These are phyloP conservation scores for Deinandra increscens DNA, from an alignment of 129 eudicot genomes.

Conservation along the genomic window DNA sequence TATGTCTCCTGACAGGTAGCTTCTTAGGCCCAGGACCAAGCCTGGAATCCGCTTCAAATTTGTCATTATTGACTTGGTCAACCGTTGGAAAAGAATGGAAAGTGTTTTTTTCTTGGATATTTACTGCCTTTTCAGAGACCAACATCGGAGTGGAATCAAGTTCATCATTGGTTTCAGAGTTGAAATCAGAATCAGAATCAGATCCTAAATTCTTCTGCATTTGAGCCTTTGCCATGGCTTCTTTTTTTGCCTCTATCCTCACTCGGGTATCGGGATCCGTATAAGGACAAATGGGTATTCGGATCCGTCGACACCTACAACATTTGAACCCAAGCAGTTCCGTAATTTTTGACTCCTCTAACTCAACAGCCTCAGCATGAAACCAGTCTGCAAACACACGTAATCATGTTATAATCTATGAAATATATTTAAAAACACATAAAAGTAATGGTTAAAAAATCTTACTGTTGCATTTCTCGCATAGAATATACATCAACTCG, in stretches of 20 bases:
- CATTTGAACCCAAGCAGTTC: conserved; percentile 79
- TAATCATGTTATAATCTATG: conserved; percentile 5
- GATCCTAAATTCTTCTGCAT: conserved; percentile 33
- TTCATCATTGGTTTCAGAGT: conserved; percentile 32
- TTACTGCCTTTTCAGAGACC: conserved; percentile 29
- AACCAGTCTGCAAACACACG: conserved; percentile 67
- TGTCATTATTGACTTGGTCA: conserved; percentile 40
- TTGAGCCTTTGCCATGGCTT: conserved; percentile 28
- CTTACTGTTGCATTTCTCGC: conserved; percentile 75
- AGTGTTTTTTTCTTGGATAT: conserved; percentile 43
- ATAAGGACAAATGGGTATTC: conserved; percentile 70
- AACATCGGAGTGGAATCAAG: conserved; percentile 34
- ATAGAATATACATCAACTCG: conserved; percentile 66
- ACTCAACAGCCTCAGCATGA: conserved; percentile 85
- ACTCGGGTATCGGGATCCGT: conserved; percentile 37
- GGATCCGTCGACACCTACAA: conserved; percentile 79
- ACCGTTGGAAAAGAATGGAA: conserved; percentile 43
- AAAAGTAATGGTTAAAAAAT: background rate
- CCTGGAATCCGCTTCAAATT: conserved; percentile 34
- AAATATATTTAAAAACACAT: background rate
- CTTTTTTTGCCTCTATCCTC: conserved; percentile 41
- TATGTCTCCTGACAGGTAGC: conserved; percentile 73
- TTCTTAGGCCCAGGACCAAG: conserved; percentile 55
- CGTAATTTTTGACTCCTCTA: conserved; percentile 57
- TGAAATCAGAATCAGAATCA: conserved; percentile 27